Evolutionary conservation across 768 basidiomycete genomes (phyloP).

Genomic region (Rhodotorula babjevae): DNA sequence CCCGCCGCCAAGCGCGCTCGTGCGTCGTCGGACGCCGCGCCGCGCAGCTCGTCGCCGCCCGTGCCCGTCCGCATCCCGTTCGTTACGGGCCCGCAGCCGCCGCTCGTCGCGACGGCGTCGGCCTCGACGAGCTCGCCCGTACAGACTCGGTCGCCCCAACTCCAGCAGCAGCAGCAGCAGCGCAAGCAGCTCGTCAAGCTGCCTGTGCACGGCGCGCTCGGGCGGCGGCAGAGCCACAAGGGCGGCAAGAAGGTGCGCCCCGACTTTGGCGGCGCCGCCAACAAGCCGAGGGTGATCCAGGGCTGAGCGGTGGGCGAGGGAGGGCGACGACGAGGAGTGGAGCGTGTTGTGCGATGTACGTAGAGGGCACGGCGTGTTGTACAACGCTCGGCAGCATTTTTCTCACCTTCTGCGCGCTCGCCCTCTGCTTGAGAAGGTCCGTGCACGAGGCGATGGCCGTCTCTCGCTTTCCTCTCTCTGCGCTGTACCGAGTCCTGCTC

Average conservation of each 20-base stretch:
- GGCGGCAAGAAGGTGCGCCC: neutral
- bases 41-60: neutral
- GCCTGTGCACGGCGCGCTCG: neutral
- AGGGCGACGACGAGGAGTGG: neutral
- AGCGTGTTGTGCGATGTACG: too few species aligned
- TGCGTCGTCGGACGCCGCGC: neutral
- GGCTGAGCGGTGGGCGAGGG: neutral
- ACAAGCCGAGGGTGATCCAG: slow-evolving; percentile 2
- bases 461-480: too few species aligned
- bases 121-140: neutral
- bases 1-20: neutral
- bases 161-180: too few species aligned
- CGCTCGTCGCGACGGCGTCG: slow-evolving; percentile 5
- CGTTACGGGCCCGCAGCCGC: neutral
- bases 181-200: neutral
- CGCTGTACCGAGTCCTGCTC: too few species aligned
- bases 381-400: too few species aligned
- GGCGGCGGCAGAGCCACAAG: neutral
- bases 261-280: neutral
- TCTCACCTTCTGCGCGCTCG: too few species aligned
- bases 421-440: too few species aligned
- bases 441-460: too few species aligned
- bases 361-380: neutral
- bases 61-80: neutral
- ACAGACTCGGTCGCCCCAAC: too few species aligned